Percentiles rank a stretch among this genome's conserved stretches.
phyloP scores from a whole-genome alignment of 2,329 filamentous ascomycete genomes.

The Ilyonectria robusta region DNA sequence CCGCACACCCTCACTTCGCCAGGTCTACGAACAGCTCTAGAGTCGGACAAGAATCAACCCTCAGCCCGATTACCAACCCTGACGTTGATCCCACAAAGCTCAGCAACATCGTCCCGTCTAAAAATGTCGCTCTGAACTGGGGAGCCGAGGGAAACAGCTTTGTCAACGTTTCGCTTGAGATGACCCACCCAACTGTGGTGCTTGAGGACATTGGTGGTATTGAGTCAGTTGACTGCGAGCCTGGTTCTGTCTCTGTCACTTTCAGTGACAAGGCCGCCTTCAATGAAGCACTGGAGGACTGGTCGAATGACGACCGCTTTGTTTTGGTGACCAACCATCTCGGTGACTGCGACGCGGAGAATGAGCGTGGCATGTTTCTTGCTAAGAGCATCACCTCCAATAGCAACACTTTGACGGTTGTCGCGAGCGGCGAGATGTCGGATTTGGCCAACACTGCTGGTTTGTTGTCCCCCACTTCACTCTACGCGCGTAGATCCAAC shows the following conservation, averaged over 20 bases:
- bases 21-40: slow-evolving; percentile 12
- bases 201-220: slow-evolving; percentile 36
- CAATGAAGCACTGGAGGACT: slow-evolving; percentile 27
- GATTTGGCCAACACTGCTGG: slow-evolving; percentile 53
- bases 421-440: slow-evolving; percentile 50
- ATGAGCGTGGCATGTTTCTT: slow-evolving; percentile 58
- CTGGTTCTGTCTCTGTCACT: slow-evolving; percentile 26
- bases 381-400: slow-evolving; percentile 49
- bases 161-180: slow-evolving; percentile 35
- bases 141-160: slow-evolving; percentile 20
- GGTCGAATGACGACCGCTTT: slow-evolving; percentile 40
- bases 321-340: slow-evolving; percentile 60
- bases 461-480: slow-evolving; percentile 38
- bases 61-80: slow-evolving; percentile 27
- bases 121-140: slow-evolving; percentile 32
- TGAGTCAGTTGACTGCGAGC: slow-evolving; percentile 28
- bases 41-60: slow-evolving; percentile 26
- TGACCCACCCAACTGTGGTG: slow-evolving; percentile 36
- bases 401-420: slow-evolving; percentile 47
- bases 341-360: slow-evolving; percentile 56
- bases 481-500: neutral
- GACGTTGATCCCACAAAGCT: slow-evolving; percentile 25
- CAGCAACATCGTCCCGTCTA: slow-evolving; percentile 30
- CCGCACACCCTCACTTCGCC: neutral
- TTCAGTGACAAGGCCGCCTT: slow-evolving; percentile 30